phyloP scores from a whole-genome alignment of 2,329 filamentous ascomycete species.

The Penicillium sp. region DNA sequence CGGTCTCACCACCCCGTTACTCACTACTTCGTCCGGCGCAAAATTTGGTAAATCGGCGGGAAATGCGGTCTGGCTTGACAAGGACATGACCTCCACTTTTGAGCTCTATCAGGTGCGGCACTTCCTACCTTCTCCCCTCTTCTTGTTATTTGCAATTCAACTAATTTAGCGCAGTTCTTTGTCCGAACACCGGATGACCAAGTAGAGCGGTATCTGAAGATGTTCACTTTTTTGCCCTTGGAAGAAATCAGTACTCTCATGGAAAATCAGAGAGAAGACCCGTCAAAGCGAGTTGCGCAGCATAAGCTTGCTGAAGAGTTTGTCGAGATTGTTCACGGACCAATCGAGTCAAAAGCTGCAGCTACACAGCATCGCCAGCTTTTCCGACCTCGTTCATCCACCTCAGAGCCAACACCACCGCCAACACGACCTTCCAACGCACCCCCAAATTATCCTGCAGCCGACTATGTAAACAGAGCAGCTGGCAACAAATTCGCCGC shows the following conservation, averaged over 20 bases:
- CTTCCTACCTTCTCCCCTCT: no score
- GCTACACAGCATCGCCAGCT: slow-evolving; percentile 54
- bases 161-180: slow-evolving; percentile 62
- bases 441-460: slow-evolving; percentile 19
- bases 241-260: slow-evolving; percentile 65
- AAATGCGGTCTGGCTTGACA: slow-evolving; percentile 90
- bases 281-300: slow-evolving; percentile 72
- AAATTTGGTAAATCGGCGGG: slow-evolving; percentile 96
- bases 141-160: neutral
- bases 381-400: slow-evolving; percentile 34
- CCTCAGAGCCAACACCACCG: slow-evolving; percentile 31
- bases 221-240: slow-evolving; percentile 84
- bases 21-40: slow-evolving; percentile 77
- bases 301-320: slow-evolving; percentile 81
- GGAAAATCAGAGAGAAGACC: slow-evolving; percentile 62
- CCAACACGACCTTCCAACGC: slow-evolving; percentile 17
- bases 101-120: slow-evolving; percentile 68
- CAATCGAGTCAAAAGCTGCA: slow-evolving; percentile 59
- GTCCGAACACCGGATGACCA: slow-evolving; percentile 76
- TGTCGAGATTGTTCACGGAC: slow-evolving; percentile 72
- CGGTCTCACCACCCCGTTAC: slow-evolving; percentile 84
- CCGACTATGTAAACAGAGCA: slow-evolving; percentile 27
- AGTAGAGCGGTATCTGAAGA: slow-evolving; percentile 74
- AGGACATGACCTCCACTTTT: slow-evolving; percentile 72
- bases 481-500: slow-evolving; percentile 37